Evolutionary conservation across 306 rosid species (phyloP), one percentile per base, ranked within the genome.

Genomic region (Cicer cuneatum): DNA sequence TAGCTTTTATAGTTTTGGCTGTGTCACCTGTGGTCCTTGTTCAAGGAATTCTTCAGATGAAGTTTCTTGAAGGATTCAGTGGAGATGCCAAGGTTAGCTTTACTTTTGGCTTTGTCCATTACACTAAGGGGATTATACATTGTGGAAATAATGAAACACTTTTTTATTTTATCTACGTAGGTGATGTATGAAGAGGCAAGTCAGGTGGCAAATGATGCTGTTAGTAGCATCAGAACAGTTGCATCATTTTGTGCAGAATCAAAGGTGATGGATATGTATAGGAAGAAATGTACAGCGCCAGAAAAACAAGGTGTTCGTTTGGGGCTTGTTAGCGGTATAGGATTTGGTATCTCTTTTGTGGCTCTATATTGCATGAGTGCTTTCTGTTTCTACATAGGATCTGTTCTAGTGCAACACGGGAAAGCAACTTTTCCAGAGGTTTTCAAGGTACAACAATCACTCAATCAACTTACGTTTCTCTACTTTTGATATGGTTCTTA

Each of bases 121-220:
- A 19, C 13, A 39, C 48, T 6, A 15, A 61, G 16, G 35, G 21
- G 35, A 21, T 46, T 33, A 71, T 37, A 16, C 57, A 49, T 40
- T 21, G 35, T 19, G 45, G 13, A 60, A 13, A 18, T 72, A 13
- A 14, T n/a, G 63, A 43, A 7, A 49, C 64, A 62, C 33, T 66
- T 59, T 40, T 71, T 16, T 16, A 16, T n/a, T 59, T 7, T 78
- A 64, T 69, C 9, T 79, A 64, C 69, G 78, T 66, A 93, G 96
- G 74, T 77, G 53, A 86, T 83, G 94, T 94, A 91, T 77, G 97
- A 94, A 86, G 95, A 94, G 72, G 97, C 98, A 9, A 90, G 98
- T 72, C 96, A 94, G 57, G 93, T 94, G 54, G 98, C 97, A 63
- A 94, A 83, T 66, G 98, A 94, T 58, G 98, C 98, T 1, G 97